Percentiles rank a stretch among this genome's conserved stretches.
phyloP scores from a whole-genome alignment of 202 grass and related monocot genomes.

The Saccharum hybrid region DNA sequence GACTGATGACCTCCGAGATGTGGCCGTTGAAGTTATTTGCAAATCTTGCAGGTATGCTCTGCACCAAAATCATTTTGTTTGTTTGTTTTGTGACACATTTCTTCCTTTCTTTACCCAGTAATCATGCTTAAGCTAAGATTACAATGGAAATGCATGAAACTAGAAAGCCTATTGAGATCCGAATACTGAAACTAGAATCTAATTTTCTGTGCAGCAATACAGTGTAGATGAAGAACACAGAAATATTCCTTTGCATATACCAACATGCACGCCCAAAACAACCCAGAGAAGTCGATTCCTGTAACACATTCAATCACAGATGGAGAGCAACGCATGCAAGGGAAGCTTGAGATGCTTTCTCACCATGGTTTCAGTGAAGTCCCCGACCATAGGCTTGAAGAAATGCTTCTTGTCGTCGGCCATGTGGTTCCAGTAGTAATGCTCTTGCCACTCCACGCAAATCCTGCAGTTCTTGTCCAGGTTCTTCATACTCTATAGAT shows the following conservation, averaged over 20 bases:
- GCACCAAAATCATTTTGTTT: neutral
- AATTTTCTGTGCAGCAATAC: neutral
- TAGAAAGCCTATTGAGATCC: neutral
- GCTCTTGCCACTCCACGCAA: constrained; percentile 45
- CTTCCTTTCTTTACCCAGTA: neutral
- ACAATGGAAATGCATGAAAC: neutral
- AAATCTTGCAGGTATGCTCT: constrained; percentile 61
- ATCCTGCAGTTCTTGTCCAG: constrained; percentile 32
- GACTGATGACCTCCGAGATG: constrained; percentile 45
- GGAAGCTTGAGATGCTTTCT: constrained; percentile 9
- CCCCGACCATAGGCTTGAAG: constrained; percentile 49
- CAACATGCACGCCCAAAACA: neutral
- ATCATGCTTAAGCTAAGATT: neutral
- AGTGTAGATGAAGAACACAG: neutral
- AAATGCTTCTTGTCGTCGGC: constrained; percentile 50
- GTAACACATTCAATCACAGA: neutral
- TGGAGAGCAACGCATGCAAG: neutral
- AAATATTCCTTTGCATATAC: neutral
- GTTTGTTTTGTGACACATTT: neutral
- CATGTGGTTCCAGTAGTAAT: constrained; percentile 61
- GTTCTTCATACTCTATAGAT: constrained; percentile 1
- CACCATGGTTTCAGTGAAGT: constrained; percentile 50
- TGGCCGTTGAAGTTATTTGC: constrained; percentile 56
- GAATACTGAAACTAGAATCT: neutral
- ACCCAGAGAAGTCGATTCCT: neutral